Evolutionary conservation across 2,329 filamentous ascomycete species (phyloP).

Genomic region (Epicoccum nigrum): DNA sequence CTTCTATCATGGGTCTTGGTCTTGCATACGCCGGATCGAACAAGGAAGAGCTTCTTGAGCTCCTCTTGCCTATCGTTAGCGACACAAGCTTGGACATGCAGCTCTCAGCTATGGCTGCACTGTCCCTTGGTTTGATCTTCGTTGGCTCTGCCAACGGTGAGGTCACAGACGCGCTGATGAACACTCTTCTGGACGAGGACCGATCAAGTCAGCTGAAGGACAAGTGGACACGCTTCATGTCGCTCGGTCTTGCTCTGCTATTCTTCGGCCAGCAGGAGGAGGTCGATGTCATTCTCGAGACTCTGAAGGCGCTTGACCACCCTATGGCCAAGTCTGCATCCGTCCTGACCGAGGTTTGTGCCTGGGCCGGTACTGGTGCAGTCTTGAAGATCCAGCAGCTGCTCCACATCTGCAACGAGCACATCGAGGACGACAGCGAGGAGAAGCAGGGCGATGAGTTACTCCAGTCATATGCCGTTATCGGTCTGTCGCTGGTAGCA

Average conservation of each 20-base stretch:
- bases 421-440: constrained; percentile 91
- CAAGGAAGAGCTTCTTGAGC: constrained; percentile 84
- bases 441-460: constrained; percentile 91
- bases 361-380: constrained; percentile 96
- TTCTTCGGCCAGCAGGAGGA: constrained; percentile 98
- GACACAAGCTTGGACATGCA: constrained; percentile 91
- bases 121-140: constrained; percentile 88
- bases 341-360: constrained; percentile 93
- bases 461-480: constrained; percentile 92
- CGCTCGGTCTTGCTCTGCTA: constrained; percentile 86
- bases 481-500: constrained; percentile 90
- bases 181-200: constrained; percentile 92
- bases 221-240: constrained; percentile 98
- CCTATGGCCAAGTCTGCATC: constrained; percentile 96
- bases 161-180: constrained; percentile 89
- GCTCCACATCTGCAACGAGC: constrained; percentile 96
- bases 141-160: constrained; percentile 92
- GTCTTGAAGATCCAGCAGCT: constrained; percentile 97
- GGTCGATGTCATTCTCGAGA: constrained; percentile 97
- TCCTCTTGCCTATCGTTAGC: constrained; percentile 83
- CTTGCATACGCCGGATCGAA: constrained; percentile 94
- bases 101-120: constrained; percentile 91
- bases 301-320: constrained; percentile 94
- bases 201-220: constrained; percentile 89
- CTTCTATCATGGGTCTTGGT: constrained; percentile 94